Base-by-base conservation (phyloP, 164 flowering plant genomes). In the Dillenia suffruticosa region DNA sequence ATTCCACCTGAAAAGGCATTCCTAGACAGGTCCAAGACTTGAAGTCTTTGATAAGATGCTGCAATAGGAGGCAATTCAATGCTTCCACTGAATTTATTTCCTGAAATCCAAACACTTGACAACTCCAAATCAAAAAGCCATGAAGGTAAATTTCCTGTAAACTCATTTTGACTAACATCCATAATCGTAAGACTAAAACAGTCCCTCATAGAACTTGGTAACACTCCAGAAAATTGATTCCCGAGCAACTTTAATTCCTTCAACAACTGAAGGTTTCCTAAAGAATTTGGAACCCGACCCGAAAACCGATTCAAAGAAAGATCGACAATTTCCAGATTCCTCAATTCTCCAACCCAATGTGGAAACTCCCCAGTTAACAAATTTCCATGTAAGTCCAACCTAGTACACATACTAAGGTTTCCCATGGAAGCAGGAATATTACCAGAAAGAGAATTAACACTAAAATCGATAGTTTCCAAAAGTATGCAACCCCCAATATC, bases 311-410 rank as follows among this genome's bases (percentile, higher is more conserved):
- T 95, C 19, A 51, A 51, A 0, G 99, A 95, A 65, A 95, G 76
- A 82, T 95, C 99, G 74, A 95, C 67, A 51, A 54, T 77, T 63
- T 85, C 80, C 12, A 95, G 86, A 66, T 77, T 74, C 57, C 64
- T 73, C 86, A 95, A 67, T 44, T 80, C 84, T 64, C 96, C 92
- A 70, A 95, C 78, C 94, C 96, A 88, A 10, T 70, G 64, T 0
- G 94, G 97, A 63, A 92, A 49, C 51, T 75, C 82, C 13, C 97
- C 94, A 1, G 54, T 47, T 12, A 95, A 73, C 9, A 61, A 70
- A 73, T 94, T 94, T 40, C 67, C 72, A 10, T 71, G 68, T 54
- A 94, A 64, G 59, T 72, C 76, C n/a, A 94, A 72, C 65, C 58
- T 78, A 70, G 24, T 79, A 66, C 92, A 88, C 72, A 77, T 61